phyloP scores from a whole-genome alignment of 495 filamentous ascomycete species.

The Penicillium fimorum region DNA sequence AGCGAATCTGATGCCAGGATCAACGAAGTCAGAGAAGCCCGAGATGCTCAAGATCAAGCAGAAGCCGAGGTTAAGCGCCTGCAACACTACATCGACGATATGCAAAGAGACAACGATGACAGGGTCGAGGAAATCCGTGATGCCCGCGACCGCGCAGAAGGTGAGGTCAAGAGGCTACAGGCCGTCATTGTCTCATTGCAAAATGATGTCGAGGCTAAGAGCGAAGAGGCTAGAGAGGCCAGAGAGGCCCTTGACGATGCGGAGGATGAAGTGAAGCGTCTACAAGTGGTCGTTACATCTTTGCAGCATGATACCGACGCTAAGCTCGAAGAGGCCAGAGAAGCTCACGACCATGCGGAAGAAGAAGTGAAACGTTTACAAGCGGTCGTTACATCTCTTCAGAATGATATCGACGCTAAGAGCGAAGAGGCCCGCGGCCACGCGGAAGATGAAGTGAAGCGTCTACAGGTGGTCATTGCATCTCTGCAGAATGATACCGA shows the following conservation, averaged over 20 bases:
- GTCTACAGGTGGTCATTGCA: conserved; percentile 12
- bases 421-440: background rate
- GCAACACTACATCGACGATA: conserved; percentile 13
- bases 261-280: conserved; percentile 20
- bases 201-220: background rate
- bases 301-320: background rate
- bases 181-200: conserved; percentile 12
- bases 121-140: conserved; percentile 35
- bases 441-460: conserved; percentile 23
- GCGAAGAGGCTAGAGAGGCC: conserved; percentile 22
- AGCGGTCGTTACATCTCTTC: conserved; percentile 7
- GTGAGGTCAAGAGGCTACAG: conserved; percentile 19
- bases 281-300: conserved; percentile 13
- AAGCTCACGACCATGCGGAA: conserved; percentile 2
- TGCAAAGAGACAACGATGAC: conserved; percentile 11
- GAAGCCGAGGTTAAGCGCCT: conserved; percentile 24
- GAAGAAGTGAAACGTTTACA: conserved; percentile 6
- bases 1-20: conserved; percentile 27
- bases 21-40: conserved; percentile 48
- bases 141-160: conserved; percentile 32
- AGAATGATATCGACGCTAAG: background rate
- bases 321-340: background rate
- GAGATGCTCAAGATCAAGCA: conserved; percentile 30
- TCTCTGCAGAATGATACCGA: conserved; percentile 8
- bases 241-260: conserved; percentile 13